phyloP scores from a whole-genome alignment of 1,284 basidiomycete species.

The Cystobasidium slooffiae region DNA sequence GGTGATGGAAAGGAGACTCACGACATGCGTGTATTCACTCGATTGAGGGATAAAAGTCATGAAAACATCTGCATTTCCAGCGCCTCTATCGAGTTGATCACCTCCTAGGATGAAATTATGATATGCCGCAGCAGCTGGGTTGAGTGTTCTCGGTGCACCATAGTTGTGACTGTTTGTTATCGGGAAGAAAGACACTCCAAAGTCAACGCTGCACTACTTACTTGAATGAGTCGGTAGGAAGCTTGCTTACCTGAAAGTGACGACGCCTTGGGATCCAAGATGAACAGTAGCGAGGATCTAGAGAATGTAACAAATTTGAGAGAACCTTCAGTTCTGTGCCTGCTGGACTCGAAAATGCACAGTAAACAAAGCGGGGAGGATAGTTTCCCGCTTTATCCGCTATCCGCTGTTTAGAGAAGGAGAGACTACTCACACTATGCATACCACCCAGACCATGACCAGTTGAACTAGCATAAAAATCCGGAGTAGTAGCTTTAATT shows the following conservation, averaged over 20 bases:
- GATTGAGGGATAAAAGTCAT: conserved; percentile 49
- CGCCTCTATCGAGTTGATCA: conserved; percentile 47
- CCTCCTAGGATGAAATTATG: conserved; percentile 51
- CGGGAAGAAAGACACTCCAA: neutral
- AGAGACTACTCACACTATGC: conserved; percentile 2
- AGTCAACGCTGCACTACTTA: no score
- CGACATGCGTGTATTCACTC: conserved; percentile 50
- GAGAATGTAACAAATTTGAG: neutral
- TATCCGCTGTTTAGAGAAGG: no score
- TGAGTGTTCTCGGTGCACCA: conserved; percentile 49
- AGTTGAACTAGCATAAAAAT: conserved; percentile 24
- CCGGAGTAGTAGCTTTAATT: conserved; percentile 8
- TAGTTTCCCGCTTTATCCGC: no score
- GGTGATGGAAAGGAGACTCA: neutral
- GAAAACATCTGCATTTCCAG: conserved; percentile 49
- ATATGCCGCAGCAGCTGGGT: conserved; percentile 47
- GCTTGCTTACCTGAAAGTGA: conserved; percentile 17
- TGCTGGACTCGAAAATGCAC: no score
- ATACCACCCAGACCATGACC: conserved; percentile 44
- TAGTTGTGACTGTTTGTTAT: conserved; percentile 30
- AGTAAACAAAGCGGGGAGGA: no score
- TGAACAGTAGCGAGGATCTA: conserved; percentile 23
- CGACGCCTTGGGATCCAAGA: conserved; percentile 7
- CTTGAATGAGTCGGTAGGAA: no score
- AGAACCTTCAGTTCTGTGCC: neutral